A percentile compares a stretch with the other conserved stretches of the same genome.
Conservation (phyloP, 331 rosid species). For the Quercus phellos region DNA sequence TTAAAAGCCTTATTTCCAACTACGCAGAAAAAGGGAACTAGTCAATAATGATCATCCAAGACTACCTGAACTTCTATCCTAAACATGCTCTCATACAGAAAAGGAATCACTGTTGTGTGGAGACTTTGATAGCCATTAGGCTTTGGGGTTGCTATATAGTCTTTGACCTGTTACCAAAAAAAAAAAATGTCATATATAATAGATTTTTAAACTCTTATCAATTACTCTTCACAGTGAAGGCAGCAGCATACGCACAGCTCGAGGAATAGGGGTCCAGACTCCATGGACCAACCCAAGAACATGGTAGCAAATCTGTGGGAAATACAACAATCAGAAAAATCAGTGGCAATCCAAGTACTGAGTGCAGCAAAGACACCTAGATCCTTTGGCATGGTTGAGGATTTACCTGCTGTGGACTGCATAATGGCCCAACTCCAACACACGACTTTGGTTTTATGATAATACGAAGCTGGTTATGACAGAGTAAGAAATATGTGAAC, state of each 20-base stretch:
- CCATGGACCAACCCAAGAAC: slow-evolving; percentile 91
- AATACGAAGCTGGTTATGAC: slow-evolving; percentile 70
- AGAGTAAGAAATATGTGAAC: slow-evolving; percentile 23
- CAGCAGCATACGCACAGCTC: slow-evolving; percentile 68
- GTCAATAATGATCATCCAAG: slow-evolving; percentile 10
- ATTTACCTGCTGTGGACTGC: slow-evolving; percentile 80
- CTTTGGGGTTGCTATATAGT: slow-evolving; percentile 95
- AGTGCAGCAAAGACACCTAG: slow-evolving; percentile 18
- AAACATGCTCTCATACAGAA: slow-evolving; percentile 91
- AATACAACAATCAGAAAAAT: slow-evolving; percentile 25
- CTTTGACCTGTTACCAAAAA: slow-evolving; percentile 61
- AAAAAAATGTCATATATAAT: slow-evolving; percentile 17
- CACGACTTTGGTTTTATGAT: slow-evolving; percentile 78
- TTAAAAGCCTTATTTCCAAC: slow-evolving; percentile 3
- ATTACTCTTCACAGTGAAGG: slow-evolving; percentile 27
- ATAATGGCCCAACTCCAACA: slow-evolving; percentile 81
- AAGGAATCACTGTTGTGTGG: slow-evolving; percentile 91
- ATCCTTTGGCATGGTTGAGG: slow-evolving; percentile 13
- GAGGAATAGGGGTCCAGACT: slow-evolving; percentile 97
- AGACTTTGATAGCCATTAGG: slow-evolving; percentile 99
- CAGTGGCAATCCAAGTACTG: neutral
- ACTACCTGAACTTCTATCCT: slow-evolving; percentile 93
- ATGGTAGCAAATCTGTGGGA: slow-evolving; percentile 91
- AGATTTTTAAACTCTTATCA: neutral
- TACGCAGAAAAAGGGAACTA: slow-evolving; percentile 8